Base-by-base conservation (phyloP, 2,329 filamentous ascomycete genomes). In the Xylariales sp. region DNA sequence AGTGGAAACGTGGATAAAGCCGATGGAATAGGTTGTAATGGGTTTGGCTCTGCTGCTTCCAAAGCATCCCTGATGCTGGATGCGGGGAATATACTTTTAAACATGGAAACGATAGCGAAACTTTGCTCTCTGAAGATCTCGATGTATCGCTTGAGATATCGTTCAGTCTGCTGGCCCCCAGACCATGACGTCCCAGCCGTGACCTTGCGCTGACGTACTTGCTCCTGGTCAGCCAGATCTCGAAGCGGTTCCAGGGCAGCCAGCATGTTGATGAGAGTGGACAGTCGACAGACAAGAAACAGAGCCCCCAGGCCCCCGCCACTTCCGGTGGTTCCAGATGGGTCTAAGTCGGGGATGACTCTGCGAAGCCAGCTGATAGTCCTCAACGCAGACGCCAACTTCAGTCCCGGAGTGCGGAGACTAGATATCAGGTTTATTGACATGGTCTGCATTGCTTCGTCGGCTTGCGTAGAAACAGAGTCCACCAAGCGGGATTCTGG, bases 121-220 rank as follows among this genome's bases (percentile, higher is more conserved):
- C 88, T 95, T 63, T 98, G 93, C 64, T 98, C 93, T 39, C 93
- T 85, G 61, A 97, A 97, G 20, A 98, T 89, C 60, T 98, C 93
- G 54, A 98, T 87, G 63, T 95, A 98, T 35, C 90, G 79, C 63
- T 97, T 98, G 31, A 98, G 69, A 55, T 89, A 98, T 38, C 89
- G 78, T 62, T 97, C 93, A 1, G 90, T 96, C 61, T 97, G 93
- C 56, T 95, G 89, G 0, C 91, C 91, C 1, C 80, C 80, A 3
- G 76, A 79, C 77, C 76, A 85, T 25, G 63, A 58, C 29, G 61
- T 61, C 7, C 63, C 62, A 16, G 59, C 58, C 5, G 61, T 55
- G 11, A 63, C 57, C 24, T 70, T 63, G 42, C 61, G 63, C 46
- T 74, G 69, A 11, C 68, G 72, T 33, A 62, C 57, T 37, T 63